Conservation (phyloP, 1,284 basidiomycete species). For the Ceratobasidium sp. region DNA sequence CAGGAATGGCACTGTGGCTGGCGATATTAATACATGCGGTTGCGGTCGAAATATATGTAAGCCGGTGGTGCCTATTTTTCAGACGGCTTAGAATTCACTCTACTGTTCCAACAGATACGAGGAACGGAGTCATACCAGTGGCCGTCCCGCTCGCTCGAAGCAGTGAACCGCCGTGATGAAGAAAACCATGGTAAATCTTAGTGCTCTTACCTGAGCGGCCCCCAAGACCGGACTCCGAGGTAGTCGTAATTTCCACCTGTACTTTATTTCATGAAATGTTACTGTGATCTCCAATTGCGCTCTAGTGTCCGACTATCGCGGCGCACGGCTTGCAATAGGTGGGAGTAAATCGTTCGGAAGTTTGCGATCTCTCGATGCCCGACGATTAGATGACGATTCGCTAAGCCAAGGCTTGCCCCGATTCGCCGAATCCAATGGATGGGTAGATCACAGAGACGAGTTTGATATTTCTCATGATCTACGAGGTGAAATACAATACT, state of each 20-base stretch:
- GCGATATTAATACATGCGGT: slow-evolving; percentile 43
- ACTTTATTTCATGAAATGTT: slow-evolving; percentile 1
- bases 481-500: not conserved
- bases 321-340: not conserved
- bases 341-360: slow-evolving; percentile 1
- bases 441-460: not conserved
- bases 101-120: not conserved
- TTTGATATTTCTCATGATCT: not conserved
- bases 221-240: not conserved
- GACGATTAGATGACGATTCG: not conserved
- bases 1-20: slow-evolving; percentile 44
- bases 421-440: not conserved
- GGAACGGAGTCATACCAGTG: slow-evolving; percentile 21
- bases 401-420: slow-evolving; percentile 12
- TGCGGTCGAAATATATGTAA: slow-evolving; percentile 44
- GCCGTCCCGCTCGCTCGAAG: slow-evolving; percentile 25
- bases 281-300: not conserved
- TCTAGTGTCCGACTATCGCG: slow-evolving; percentile 1
- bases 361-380: not conserved
- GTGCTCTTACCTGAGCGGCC: not conserved
- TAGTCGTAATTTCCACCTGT: not conserved
- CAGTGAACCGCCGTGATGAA: not conserved
- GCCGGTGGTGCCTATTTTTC: not conserved
- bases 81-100: not conserved
- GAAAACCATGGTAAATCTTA: slow-evolving; percentile 19